Evolutionary conservation across 441 rosid species (phyloP), one percentile per base, ranked within the genome.

Genomic region (Populus hybrid): DNA sequence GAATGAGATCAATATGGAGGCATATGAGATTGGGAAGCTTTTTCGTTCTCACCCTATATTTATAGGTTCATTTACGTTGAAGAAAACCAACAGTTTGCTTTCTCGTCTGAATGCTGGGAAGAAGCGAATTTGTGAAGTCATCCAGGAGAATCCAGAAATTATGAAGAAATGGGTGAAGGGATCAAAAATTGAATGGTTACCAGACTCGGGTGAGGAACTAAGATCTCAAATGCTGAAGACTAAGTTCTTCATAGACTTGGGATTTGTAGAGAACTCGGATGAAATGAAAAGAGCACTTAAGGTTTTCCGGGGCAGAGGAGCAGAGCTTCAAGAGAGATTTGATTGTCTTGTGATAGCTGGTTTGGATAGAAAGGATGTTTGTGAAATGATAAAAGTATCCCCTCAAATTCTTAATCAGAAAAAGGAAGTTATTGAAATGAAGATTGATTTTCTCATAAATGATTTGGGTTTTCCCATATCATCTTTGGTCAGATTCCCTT

Each of bases 291-390:
- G 63, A 63, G 90, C 89, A 2, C 36, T 83, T 26, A 89, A 89
- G 86, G 63, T 10, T 68, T 86, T 87, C 70, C 90, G 94, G 5
- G 96, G 92, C 35, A 91, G 74, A 81, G 96, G 95, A 68, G 66
- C 84, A 8, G 91, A 95, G 57, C 88, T 93, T 54, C 89, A 73
- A 36, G 90, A 89, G 80, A 89, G 99, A 86, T 92, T 90, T 73
- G 87, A 92, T 54, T 87, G 87, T 21, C 78, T 95, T 1, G 73
- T 86, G 80, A 81, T 77, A 46, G 36, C 89, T 30, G 98, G 98
- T 71, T 70, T 93, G 71, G 86, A 85, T 8, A 83, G 80, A 85
- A 77, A 82, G 38, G 94, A 89, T 65, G 97, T 88, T 6, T 65
- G 77, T 21, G 76, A 79, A 73, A 93, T 96, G 91, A 79, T 95